A percentile compares a stretch with the other conserved stretches of the same genome.
Conservation (phyloP, 345 rosid species). For the Hypericum perforatum region DNA sequence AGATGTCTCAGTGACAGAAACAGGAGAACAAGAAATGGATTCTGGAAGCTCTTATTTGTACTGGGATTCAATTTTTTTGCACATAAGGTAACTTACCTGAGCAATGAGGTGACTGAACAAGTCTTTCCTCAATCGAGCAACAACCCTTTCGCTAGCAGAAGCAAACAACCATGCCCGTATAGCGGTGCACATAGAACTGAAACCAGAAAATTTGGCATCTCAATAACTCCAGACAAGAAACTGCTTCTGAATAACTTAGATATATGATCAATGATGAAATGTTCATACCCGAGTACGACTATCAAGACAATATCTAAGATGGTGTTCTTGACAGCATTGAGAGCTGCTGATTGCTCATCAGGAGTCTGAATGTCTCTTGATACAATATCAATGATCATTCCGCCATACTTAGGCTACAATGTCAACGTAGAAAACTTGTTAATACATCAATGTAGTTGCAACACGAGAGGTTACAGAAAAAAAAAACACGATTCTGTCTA, state of each 20-base stretch:
- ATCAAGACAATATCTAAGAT: conserved; percentile 36
- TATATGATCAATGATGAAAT: background rate
- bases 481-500: too few species aligned
- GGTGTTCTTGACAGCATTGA: conserved; percentile 36
- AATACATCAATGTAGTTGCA: too few species aligned
- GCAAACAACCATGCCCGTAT: conserved; percentile 52
- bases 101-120: conserved; percentile 44
- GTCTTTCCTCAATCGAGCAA: conserved; percentile 49
- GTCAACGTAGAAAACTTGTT: background rate
- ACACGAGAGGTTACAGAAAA: too few species aligned
- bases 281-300: conserved; percentile 43
- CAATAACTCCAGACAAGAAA: background rate
- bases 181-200: conserved; percentile 46
- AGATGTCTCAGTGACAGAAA: background rate
- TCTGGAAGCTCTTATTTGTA: too few species aligned
- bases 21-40: too few species aligned
- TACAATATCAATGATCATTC: conserved; percentile 54
- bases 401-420: conserved; percentile 49
- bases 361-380: conserved; percentile 37
- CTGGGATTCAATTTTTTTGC: too few species aligned
- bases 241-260: too few species aligned
- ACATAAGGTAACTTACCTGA: conserved; percentile 31
- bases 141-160: conserved; percentile 58
- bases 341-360: conserved; percentile 38
- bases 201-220: background rate